Evolutionary conservation across 768 basidiomycete species (phyloP).

Genomic region (Mycena indigotica): DNA sequence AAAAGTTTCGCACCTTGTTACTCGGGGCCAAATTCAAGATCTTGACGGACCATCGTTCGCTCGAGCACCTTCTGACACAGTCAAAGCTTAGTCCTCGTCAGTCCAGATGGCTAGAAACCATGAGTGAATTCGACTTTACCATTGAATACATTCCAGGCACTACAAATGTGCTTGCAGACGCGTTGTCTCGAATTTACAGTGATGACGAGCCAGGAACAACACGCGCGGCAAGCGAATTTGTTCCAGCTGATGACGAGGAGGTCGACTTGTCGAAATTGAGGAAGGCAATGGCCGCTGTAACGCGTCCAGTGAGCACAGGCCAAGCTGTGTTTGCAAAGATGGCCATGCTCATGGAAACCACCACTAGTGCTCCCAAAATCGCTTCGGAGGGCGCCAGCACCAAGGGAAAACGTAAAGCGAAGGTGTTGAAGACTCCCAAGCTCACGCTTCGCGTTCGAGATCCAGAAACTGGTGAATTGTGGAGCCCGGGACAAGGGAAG

Average conservation of each 20-base stretch:
- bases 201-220: slow-evolving; percentile 14
- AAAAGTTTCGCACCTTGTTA: slow-evolving; percentile 30
- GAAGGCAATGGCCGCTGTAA: background rate
- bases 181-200: slow-evolving; percentile 28
- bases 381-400: background rate
- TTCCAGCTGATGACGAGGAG: background rate
- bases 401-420: background rate
- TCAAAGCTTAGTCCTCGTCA: slow-evolving; percentile 36
- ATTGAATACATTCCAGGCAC: slow-evolving; percentile 31
- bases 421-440: background rate
- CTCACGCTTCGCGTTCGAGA: slow-evolving; percentile 3
- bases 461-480: background rate
- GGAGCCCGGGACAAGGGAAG: background rate
- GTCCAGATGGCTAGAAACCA: slow-evolving; percentile 38
- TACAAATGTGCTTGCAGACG: slow-evolving; percentile 36
- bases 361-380: too few relatives aligned
- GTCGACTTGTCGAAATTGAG: background rate
- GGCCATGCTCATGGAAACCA: background rate
- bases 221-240: slow-evolving; percentile 11
- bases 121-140: slow-evolving; percentile 30
- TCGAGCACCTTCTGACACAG: slow-evolving; percentile 35
- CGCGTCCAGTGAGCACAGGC: slow-evolving; percentile 3
- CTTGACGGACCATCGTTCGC: slow-evolving; percentile 34
- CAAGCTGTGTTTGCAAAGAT: background rate
- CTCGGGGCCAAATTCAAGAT: slow-evolving; percentile 33